phyloP scores from a whole-genome alignment of 2,329 filamentous ascomycete genomes.

The Penicillium expansum region DNA sequence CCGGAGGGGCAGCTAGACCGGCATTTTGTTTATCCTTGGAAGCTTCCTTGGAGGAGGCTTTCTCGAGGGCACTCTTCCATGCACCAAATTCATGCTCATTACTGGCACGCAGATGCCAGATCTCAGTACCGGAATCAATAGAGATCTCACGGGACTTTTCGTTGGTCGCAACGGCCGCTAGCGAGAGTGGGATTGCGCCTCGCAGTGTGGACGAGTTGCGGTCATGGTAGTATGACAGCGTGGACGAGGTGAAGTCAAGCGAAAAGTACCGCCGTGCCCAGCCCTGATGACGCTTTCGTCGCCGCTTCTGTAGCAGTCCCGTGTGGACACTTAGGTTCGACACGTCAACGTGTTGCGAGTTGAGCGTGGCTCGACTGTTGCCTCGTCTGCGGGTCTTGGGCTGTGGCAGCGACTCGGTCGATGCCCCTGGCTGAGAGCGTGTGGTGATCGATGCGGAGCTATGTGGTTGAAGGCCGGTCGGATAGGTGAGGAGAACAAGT shows the following conservation, averaged over 20 bases:
- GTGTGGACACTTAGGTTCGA: conserved; percentile 64
- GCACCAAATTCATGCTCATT: conserved; percentile 81
- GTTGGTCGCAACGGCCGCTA: conserved; percentile 88
- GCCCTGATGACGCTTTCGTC: conserved; percentile 89
- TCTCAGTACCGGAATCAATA: conserved; percentile 92
- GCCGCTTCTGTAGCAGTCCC: conserved; percentile 81
- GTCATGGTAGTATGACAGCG: conserved; percentile 93
- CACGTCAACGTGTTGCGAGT: conserved; percentile 26
- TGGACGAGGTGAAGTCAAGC: conserved; percentile 89
- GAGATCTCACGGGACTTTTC: conserved; percentile 87
- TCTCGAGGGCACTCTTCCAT: conserved; percentile 84
- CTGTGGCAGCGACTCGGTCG: conserved; percentile 51
- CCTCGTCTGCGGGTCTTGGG: conserved; percentile 32
- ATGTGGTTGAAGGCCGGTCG: conserved; percentile 61
- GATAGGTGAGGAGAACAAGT: conserved; percentile 91
- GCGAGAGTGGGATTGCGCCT: conserved; percentile 84
- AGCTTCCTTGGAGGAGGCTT: conserved; percentile 65
- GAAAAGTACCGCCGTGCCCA: conserved; percentile 94
- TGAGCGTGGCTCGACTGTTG: conserved; percentile 28
- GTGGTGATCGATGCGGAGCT: conserved; percentile 47
- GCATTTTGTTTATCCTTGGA: conserved; percentile 29
- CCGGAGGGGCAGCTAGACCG: conserved; percentile 14
- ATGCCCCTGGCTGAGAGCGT: conserved; percentile 45
- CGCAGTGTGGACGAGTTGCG: conserved; percentile 87
- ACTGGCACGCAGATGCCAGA: conserved; percentile 87